Percentiles rank a stretch among this genome's conserved stretches.
Evolutionary conservation across 108 stramenopile genomes (phyloP).

Genomic region (Epithemia pelagica): DNA sequence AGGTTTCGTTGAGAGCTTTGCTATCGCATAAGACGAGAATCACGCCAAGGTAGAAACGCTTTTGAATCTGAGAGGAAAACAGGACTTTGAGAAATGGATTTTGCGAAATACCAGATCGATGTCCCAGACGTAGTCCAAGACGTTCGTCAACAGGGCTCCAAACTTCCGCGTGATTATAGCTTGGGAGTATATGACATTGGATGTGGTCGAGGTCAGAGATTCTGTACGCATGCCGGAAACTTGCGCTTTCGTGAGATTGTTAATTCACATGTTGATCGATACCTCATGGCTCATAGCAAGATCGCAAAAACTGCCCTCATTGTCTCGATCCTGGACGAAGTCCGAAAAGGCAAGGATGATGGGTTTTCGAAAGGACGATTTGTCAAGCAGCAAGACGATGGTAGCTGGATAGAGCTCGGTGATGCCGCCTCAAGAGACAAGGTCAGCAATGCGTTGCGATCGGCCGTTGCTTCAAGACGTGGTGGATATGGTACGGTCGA

Average conservation of each 20-base stretch:
- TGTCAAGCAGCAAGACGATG: slow-evolving; percentile 20
- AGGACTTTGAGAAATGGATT: too few species aligned
- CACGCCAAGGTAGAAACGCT: too few species aligned
- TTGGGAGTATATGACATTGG: background rate
- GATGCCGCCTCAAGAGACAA: slow-evolving; percentile 35
- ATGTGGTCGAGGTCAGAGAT: background rate
- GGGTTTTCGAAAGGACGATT: background rate
- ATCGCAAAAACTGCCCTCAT: background rate
- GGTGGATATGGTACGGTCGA: background rate
- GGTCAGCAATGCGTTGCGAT: slow-evolving; percentile 36
- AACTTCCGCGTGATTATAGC: background rate
- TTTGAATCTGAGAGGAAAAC: too few species aligned
- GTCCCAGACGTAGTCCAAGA: background rate
- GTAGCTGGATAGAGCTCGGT: slow-evolving; percentile 35
- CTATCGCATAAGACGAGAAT: too few species aligned
- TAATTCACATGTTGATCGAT: background rate
- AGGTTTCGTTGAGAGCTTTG: too few species aligned
- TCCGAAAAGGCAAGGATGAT: background rate
- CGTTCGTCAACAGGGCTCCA: background rate
- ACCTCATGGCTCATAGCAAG: background rate
- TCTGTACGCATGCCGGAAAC: background rate
- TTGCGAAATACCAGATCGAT: background rate
- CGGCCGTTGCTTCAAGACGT: background rate
- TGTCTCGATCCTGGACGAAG: background rate
- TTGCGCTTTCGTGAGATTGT: background rate